Base-by-base conservation (phyloP, 2,329 filamentous ascomycete species). In the Pyricularia sp. region DNA sequence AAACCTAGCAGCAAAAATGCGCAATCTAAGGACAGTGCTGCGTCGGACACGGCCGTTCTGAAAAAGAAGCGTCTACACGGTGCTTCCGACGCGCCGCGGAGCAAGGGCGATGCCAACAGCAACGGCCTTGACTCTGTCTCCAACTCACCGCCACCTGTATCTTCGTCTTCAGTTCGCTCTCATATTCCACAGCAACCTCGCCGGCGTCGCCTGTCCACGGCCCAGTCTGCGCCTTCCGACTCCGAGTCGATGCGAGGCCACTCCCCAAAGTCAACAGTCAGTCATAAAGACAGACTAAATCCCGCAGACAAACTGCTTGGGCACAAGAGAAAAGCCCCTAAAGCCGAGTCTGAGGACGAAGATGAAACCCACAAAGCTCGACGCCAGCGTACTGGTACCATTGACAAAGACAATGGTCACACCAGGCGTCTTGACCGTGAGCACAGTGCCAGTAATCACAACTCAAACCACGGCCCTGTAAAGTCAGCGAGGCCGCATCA, bases 41-140 rank as follows among this genome's bases (percentile, higher is more conserved):
- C 78, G 59, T 76, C 76, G 71, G 78, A 78, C 69, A 75, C 74
- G 69, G 71, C 74, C 70, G 74, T 78, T 30, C 72, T 76, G 7
- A 87, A 84, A 75, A 86, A 83, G 77, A 88, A 86, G 77, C 82
- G 84, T 74, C 77, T 73, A 71, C 72, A 76, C 50, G 82, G 83
- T 70, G 82, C 80, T 78, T 70, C 77, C 67, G 80, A 82, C 66
- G 77, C 78, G 69, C 77, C 78, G 69, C 80, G 80, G 68, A 77
- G 71, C 68, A 86, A 86, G 74, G 84, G 30, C 10, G 59, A 61
- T 11, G 58, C 86, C 72, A 78, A 78, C 61, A 86, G 85, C 2
- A 87, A 84, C 74, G 85, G 84, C 33, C 79, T 86, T 72, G 88
- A 85, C 77, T 88, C 86, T 69, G 85, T 84, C 65, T 86, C 86